Evolutionary conservation across 78 protist genomes (phyloP), one percentile per base, ranked within the genome.

Genomic region (Monosiga brevicollis): DNA sequence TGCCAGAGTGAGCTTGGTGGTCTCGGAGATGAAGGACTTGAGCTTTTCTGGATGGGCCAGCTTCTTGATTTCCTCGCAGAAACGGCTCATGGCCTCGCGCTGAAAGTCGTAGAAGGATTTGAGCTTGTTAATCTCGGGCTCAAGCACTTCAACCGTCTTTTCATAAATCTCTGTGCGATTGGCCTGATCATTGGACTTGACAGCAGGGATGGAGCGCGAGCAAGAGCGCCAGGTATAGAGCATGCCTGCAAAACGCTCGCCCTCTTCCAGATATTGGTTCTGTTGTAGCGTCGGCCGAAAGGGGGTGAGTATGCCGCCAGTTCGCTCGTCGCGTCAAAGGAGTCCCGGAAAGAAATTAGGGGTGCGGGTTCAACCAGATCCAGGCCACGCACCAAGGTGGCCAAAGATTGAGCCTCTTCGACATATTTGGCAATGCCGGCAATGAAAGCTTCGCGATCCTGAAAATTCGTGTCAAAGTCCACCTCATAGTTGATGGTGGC

Each of bases 41-140:
- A 73, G 72, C 83, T 89, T 89, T 74, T 89, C 87, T 3, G 83
- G 73, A 24, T 32, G 11, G 49, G 86, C 82, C 3, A 87, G 32
- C 49, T 74, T 85, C 79, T 86, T 81, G 24, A 90, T 22, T 38
- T 75, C 81, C 54, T 85, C 80, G 42, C 82, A 37, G 78, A 90
- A 80, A n/a, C 72, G 2, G 26, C 76, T 54, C 78, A 90, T 76
- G 29, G 86, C 81, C 24, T 72, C 84, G 26, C 80, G 76, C 36
- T 78, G 88, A 84, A 87, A 91, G 42, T 29, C 37, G 86, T 88
- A 49, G n/a, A 92, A 81, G 55, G 89, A 84, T 73, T 85, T 84
- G 36, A 92, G 39, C 84, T 90, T 92, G 42, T 88, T 70, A 15
- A 90, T 55, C 49, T 88, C 89, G 42, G 93, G 92, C 77, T 86